Percentiles rank a stretch among this genome's conserved stretches.
Conservation (phyloP, 306 rosid genomes). For the Morella rubra region DNA sequence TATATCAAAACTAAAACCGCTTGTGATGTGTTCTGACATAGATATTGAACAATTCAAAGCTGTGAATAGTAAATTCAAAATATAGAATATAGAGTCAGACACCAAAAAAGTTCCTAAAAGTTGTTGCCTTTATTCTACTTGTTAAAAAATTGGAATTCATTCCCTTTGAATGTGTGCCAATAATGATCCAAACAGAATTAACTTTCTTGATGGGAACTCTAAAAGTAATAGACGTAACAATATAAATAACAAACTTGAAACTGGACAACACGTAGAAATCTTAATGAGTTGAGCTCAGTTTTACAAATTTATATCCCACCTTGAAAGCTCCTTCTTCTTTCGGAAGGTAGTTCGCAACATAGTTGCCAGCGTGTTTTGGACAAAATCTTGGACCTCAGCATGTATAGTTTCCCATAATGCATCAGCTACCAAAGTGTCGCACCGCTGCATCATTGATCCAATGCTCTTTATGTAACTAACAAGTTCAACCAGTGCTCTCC, state of each 20-base stretch:
- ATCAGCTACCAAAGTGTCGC: slow-evolving; percentile 91
- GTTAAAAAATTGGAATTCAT: no score
- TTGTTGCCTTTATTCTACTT: no score
- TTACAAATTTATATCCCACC: slow-evolving; percentile 47
- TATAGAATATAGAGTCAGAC: no score
- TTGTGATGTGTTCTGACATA: no score
- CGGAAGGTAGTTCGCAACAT: slow-evolving; percentile 94
- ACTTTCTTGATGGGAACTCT: slow-evolving; percentile 2
- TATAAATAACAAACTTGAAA: neutral
- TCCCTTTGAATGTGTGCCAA: no score
- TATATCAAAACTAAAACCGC: no score
- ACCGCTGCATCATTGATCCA: slow-evolving; percentile 94
- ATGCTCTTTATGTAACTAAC: slow-evolving; percentile 94
- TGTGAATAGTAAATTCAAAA: no score
- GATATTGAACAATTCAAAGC: no score
- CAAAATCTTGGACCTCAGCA: slow-evolving; percentile 99
- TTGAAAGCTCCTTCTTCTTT: slow-evolving; percentile 95
- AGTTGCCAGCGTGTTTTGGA: slow-evolving; percentile 88
- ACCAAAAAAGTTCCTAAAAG: no score
- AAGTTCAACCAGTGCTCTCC: slow-evolving; percentile 87
- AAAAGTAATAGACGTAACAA: slow-evolving; percentile 12
- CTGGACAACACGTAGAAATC: slow-evolving; percentile 17
- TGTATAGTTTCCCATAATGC: slow-evolving; percentile 99
- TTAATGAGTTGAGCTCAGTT: slow-evolving; percentile 11
- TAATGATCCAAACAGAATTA: no score